Base-by-base conservation (phyloP, 176 grass and related monocot genomes). In the Stipa capillata region DNA sequence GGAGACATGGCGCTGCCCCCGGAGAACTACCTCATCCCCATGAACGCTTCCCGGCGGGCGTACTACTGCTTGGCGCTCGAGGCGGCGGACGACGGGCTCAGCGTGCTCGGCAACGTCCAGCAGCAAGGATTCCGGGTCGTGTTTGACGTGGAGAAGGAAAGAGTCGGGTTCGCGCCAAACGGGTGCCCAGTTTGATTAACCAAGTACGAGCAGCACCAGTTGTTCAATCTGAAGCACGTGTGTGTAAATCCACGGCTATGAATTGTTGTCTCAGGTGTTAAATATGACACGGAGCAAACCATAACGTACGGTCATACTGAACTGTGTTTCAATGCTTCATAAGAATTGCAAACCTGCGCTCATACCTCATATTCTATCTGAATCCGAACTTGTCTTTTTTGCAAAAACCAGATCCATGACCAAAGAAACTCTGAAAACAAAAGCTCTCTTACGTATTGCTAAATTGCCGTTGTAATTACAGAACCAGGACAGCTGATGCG, bases 91-190 rank as follows among this genome's bases (percentile, higher is more conserved):
- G 77, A 73, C 28, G 91, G 64, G 55, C 83, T 86, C 59, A 89
- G 50, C 74, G 84, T 91, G 52, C 88, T 97, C 17, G 94, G 94
- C 25, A 97, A 94, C 68, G 90, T 97, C 29, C 91, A 91, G 76
- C 91, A 94, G 81, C 89, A 93, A 63, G 84, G 89, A 3, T 91
- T 93, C 63, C 65, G 84, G 18, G 69, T 97, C 56, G 69, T 91
- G 76, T 94, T 94, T 42, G 92, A 91, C 32, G 79, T 49, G 23
- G 89, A 89, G 25, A 82, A 7, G 73, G 29, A 28, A 23, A 71
- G 86, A 37, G 54, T 94, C 7, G 89, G 84, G 14, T 89, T 94
- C 69, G 65, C 87, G 25, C 82, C 86, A 48, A 87, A 72, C 29
- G 76, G 74, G 6, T 90, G 90, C 48, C 67, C 4, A 33, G 43